phyloP scores from a whole-genome alignment of 179 eudicot genomes.

The Actinidia arguta region DNA sequence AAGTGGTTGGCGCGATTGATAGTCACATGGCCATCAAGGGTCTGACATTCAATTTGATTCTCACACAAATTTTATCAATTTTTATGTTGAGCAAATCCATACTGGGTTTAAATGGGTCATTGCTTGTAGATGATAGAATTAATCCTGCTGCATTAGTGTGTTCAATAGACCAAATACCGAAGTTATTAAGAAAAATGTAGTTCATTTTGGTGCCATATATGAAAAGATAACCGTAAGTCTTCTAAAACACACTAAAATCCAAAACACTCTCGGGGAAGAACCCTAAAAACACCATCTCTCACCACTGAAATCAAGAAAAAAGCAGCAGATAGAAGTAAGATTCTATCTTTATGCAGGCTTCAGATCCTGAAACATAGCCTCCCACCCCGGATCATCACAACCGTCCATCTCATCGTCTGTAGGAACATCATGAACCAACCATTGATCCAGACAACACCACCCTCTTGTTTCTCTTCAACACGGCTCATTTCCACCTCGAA shows the following conservation, averaged over 20 bases:
- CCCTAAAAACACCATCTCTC: slow-evolving; percentile 23
- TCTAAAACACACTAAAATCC: not conserved
- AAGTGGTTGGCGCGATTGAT: too few species aligned
- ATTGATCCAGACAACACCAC: slow-evolving; percentile 44
- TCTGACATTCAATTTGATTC: too few species aligned
- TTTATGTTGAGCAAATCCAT: too few species aligned
- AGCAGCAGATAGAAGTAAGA: not conserved
- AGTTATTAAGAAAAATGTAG: too few species aligned
- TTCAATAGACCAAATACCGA: too few species aligned
- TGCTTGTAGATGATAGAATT: too few species aligned
- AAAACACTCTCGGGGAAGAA: slow-evolving; percentile 28
- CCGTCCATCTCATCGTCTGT: slow-evolving; percentile 30
- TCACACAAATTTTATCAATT: too few species aligned
- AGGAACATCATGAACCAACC: slow-evolving; percentile 44
- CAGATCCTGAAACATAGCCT: slow-evolving; percentile 78
- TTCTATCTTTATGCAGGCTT: slow-evolving; percentile 53
- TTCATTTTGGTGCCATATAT: too few species aligned
- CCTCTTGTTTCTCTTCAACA: slow-evolving; percentile 62
- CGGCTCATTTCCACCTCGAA: slow-evolving; percentile 58
- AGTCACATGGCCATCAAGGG: too few species aligned
- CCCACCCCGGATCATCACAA: slow-evolving; percentile 64
- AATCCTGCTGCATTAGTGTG: too few species aligned
- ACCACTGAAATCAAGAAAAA: slow-evolving; percentile 13
- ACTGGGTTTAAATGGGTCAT: too few species aligned
- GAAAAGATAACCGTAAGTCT: too few species aligned